Conservation (phyloP, 2,329 filamentous ascomycete species). For the Thelonectria blattea region DNA sequence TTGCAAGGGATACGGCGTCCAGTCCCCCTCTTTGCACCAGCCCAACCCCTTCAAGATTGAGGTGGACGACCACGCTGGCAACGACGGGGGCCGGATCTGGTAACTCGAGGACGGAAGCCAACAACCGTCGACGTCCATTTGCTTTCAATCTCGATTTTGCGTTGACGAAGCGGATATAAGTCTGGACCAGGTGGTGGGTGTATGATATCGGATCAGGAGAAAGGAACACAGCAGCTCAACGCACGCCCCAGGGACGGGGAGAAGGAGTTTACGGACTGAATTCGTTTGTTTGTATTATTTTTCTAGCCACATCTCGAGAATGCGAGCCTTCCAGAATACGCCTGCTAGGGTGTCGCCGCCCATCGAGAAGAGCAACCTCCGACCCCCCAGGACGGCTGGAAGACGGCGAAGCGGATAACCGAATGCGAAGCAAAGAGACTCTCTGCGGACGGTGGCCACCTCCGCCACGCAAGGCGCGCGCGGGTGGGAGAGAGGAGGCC, state of each 20-base stretch:
- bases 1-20: conserved; percentile 21
- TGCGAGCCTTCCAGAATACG: conserved; percentile 1
- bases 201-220: conserved; percentile 28
- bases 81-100: conserved; percentile 16
- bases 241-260: conserved; percentile 23
- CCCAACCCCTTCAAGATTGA: conserved; percentile 35
- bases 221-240: conserved; percentile 25
- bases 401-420: not conserved
- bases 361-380: not conserved
- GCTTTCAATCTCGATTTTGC: conserved; percentile 14
- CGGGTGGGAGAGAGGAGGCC: conserved; percentile 23
- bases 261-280: conserved; percentile 33
- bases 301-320: conserved; percentile 8
- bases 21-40: conserved; percentile 27
- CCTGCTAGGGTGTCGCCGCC: not conserved
- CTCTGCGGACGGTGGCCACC: conserved; percentile 17
- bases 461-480: conserved; percentile 31
- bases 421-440: conserved; percentile 6
- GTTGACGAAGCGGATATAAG: conserved; percentile 30
- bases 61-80: conserved; percentile 31
- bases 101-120: not conserved
- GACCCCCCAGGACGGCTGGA: not conserved
- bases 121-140: not conserved
- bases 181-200: conserved; percentile 23
- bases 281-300: conserved; percentile 27